Conservation (phyloP, 441 rosid genomes). For the Sinapis alba region DNA sequence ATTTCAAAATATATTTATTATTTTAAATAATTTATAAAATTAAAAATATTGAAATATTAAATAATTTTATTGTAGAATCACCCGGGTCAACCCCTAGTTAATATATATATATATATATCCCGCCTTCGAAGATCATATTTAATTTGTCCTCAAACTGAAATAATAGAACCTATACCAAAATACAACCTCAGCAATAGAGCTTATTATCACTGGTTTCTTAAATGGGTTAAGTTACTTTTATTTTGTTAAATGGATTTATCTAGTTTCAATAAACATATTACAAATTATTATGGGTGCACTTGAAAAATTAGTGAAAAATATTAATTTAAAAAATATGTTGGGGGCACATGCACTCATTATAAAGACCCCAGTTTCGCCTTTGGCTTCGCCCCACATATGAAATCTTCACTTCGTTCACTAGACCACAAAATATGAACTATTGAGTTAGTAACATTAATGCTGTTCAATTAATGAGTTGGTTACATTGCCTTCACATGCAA, state of each 20-base stretch:
- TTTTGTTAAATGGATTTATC: neutral
- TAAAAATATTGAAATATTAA: too few relatives aligned
- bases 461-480: too few relatives aligned
- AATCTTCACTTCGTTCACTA: neutral
- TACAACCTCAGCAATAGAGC: neutral
- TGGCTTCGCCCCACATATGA: neutral
- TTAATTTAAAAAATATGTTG: neutral
- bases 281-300: neutral
- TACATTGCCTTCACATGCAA: neutral
- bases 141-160: neutral
- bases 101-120: too few relatives aligned
- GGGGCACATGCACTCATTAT: neutral
- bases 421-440: neutral
- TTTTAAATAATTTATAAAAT: too few relatives aligned
- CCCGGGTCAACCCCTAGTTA: too few relatives aligned
- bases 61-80: too few relatives aligned
- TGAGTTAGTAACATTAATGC: too few relatives aligned
- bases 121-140: neutral
- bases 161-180: neutral
- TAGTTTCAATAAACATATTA: neutral
- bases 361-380: neutral
- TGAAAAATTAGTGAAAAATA: neutral
- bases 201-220: neutral
- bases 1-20: too few relatives aligned
- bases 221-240: neutral